Percentiles rank a stretch among this genome's conserved stretches.
Conservation (phyloP, 2,329 filamentous ascomycete species). For the Massarina eburnea region DNA sequence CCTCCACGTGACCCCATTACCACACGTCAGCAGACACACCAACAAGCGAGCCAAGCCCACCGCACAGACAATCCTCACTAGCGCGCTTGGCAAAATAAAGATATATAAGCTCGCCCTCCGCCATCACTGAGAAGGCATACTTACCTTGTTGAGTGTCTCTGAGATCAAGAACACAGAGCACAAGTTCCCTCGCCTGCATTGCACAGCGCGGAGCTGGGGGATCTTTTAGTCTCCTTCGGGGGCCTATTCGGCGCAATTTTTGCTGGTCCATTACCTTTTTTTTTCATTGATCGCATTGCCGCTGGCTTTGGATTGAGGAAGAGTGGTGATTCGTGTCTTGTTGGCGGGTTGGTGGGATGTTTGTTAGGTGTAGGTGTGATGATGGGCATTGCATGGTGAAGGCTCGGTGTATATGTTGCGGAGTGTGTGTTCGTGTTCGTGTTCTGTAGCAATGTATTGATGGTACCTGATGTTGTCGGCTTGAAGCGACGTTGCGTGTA, state of each 20-base stretch:
- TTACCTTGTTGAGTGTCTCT: slow-evolving; percentile 32
- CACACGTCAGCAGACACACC: too few relatives aligned
- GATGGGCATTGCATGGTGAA: not conserved
- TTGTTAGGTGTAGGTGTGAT: not conserved
- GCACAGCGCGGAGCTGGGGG: slow-evolving; percentile 37
- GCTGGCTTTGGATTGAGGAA: slow-evolving; percentile 41
- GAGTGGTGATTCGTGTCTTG: slow-evolving; percentile 12
- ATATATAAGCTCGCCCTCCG: not conserved
- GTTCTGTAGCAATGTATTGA: not conserved
- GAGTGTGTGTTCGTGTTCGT: not conserved
- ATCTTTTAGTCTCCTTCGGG: slow-evolving; percentile 37
- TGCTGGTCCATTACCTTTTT: slow-evolving; percentile 19
- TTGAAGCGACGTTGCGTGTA: not conserved
- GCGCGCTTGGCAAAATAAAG: too few relatives aligned
- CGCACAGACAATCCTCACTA: too few relatives aligned
- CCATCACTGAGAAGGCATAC: slow-evolving; percentile 2
- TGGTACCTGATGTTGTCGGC: not conserved
- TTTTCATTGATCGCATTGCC: slow-evolving; percentile 44
- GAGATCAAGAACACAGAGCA: slow-evolving; percentile 29
- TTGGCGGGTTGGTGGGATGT: not conserved
- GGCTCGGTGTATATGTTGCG: not conserved
- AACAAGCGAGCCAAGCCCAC: too few relatives aligned
- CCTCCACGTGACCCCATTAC: too few relatives aligned
- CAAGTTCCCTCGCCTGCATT: slow-evolving; percentile 36
- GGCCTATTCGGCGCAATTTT: slow-evolving; percentile 34